Evolutionary conservation across 2,329 filamentous ascomycete genomes (phyloP), one percentile per base, ranked within the genome.

Genomic region (Pestalotiopsis sp.): DNA sequence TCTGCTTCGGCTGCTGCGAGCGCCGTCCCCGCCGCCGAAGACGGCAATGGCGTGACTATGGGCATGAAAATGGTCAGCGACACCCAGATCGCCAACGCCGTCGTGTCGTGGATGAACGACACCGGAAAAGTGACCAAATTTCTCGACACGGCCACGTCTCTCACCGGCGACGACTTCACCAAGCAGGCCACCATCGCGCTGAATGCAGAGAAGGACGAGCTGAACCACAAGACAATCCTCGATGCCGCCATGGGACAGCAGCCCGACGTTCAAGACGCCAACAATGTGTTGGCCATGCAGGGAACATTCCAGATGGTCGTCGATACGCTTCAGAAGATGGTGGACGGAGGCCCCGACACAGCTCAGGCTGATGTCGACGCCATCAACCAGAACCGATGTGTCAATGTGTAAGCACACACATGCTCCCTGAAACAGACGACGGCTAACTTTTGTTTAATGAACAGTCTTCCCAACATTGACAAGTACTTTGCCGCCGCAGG

Each of bases 301-400:
- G 71, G 71, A 38, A 72, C 65, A 4, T 72, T 72, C 59, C 71
- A 72, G 62, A 66, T 66, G 65, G 71, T 72, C 22, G 71, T 72
- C 35, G 68, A 71, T 30, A 69, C 69, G 6, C 69, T 72, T 17
- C 69, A 70, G 52, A 65, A 64, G n/a, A 72, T 72, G 71, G 71
- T 72, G 26, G 64, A 65, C 66, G 67, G 71, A 7, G 71, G 71
- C 3, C 71, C 71, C 10, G 70, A 72, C 59, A 72, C 68, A 11
- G 71, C 69, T 2, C 71, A 72, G 63, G 70, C 63, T 22, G 69
- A 72, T 35, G 71, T 72, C 39, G 39, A 72, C 60, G 64, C 68
- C 11, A 72, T 72, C 56, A 72, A 72, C 65, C 60, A 72, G 44
- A 72, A 72, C 65, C 70, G 71, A 20, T 72, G 71, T 60, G 71